These are phyloP conservation scores for Nissolia schottii DNA, from an alignment of 306 rosid species.

Conservation along the genomic window DNA sequence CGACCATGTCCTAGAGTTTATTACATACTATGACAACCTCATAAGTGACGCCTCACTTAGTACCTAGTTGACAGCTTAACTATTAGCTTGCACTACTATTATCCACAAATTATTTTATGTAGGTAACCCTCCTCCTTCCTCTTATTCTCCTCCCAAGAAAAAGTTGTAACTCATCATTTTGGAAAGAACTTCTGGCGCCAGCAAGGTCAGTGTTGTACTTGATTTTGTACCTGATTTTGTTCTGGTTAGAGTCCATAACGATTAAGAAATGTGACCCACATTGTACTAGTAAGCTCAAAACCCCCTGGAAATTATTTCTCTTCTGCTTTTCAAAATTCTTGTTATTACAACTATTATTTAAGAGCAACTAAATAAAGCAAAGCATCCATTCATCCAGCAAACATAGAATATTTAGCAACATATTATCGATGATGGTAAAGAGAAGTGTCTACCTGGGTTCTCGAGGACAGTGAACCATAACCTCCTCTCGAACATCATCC, in stretches of 20 bases:
- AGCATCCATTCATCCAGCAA: neutral
- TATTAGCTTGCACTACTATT: neutral
- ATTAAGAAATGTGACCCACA: neutral
- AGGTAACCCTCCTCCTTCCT: neutral
- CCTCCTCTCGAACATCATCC: conserved; percentile 81
- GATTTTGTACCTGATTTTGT: neutral
- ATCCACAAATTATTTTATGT: neutral
- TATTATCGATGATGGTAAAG: conserved; percentile 9
- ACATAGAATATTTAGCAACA: neutral
- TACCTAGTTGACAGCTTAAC: neutral
- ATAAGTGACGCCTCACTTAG: too few species aligned
- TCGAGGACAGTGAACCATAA: conserved; percentile 61
- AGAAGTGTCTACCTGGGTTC: conserved; percentile 57
- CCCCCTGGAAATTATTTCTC: neutral
- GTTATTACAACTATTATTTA: neutral
- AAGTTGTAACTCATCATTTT: neutral
- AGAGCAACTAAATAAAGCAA: neutral
- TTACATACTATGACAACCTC: neutral
- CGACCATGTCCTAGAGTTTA: neutral
- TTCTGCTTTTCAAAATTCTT: neutral
- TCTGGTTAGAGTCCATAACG: neutral
- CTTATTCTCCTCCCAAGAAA: neutral
- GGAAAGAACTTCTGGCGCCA: neutral
- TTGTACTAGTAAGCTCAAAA: neutral
- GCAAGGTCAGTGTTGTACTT: neutral